A percentile compares a stretch with the other conserved stretches of the same genome.
These are phyloP conservation scores for Kuraishia ogatae DNA, from an alignment of 805 yeast genomes.

Conservation along the genomic window DNA sequence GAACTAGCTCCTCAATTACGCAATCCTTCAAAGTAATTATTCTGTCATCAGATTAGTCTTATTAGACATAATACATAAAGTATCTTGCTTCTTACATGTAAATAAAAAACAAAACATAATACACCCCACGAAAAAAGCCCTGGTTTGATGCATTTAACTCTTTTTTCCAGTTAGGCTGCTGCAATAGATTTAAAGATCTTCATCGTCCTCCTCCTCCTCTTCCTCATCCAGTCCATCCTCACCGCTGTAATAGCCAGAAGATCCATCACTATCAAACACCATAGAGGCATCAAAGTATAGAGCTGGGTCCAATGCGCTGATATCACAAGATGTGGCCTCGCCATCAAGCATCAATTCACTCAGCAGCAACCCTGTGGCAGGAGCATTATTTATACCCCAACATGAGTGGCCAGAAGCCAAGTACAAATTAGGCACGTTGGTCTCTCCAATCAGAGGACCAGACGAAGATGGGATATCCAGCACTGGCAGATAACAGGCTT, in stretches of 20 bases:
- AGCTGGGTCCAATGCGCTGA: constrained; percentile 78
- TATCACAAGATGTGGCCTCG: constrained; percentile 64
- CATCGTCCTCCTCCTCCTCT: constrained; percentile 12
- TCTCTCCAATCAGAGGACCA: constrained; percentile 92
- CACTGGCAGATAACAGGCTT: constrained; percentile 94
- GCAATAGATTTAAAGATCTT: background rate
- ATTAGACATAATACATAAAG: no score
- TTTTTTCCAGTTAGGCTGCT: no score
- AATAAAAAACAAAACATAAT: no score
- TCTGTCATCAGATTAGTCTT: no score
- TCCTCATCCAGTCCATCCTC: constrained; percentile 19
- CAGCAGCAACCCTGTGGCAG: constrained; percentile 91
- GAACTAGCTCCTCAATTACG: no score
- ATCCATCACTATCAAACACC: constrained; percentile 18
- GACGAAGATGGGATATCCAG: constrained; percentile 85
- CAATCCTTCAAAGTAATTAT: no score
- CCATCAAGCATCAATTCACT: constrained; percentile 86
- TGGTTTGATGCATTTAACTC: no score
- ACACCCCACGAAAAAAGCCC: no score
- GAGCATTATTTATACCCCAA: constrained; percentile 98
- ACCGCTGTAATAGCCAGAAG: constrained; percentile 13
- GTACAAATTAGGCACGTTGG: constrained; percentile 71
- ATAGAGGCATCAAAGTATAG: constrained; percentile 70
- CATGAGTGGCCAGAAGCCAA: constrained; percentile 94
- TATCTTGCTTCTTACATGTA: no score